A percentile compares a stretch with the other conserved stretches of the same genome.
Conservation (phyloP, 768 basidiomycete species). For the Ramaria sp. region DNA sequence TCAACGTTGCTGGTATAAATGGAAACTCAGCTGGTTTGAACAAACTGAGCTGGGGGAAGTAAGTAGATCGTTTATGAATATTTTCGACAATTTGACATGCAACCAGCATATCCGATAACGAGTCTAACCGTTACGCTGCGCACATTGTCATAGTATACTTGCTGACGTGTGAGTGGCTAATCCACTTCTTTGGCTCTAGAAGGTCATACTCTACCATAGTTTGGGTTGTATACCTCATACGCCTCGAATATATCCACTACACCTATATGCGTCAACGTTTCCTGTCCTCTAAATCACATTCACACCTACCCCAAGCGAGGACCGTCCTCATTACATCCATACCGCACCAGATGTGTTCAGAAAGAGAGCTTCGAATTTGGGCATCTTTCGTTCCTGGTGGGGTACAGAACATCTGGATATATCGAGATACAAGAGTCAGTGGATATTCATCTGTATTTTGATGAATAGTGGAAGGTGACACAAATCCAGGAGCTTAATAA, state of each 20-base stretch:
- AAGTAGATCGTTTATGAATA: slow-evolving; percentile 10
- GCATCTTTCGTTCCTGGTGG: slow-evolving; percentile 62
- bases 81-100: neutral
- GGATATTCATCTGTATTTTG: neutral
- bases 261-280: slow-evolving; percentile 46
- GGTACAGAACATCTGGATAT: slow-evolving; percentile 58
- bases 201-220: slow-evolving; percentile 23
- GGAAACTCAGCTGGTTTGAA: slow-evolving; percentile 28
- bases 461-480: neutral
- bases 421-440: slow-evolving; percentile 35
- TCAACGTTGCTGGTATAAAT: slow-evolving; percentile 35
- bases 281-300: slow-evolving; percentile 49
- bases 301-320: slow-evolving; percentile 49
- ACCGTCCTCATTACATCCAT: slow-evolving; percentile 61
- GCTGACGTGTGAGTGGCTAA: slow-evolving; percentile 34
- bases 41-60: slow-evolving; percentile 44
- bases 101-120: slow-evolving; percentile 24
- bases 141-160: slow-evolving; percentile 46
- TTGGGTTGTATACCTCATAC: slow-evolving; percentile 51
- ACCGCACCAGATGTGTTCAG: slow-evolving; percentile 41
- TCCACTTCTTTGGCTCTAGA: neutral
- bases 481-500: slow-evolving; percentile 25
- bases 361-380: slow-evolving; percentile 37
- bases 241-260: slow-evolving; percentile 47
- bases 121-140: slow-evolving; percentile 38